phyloP scores from a whole-genome alignment of 208 protist species.

The Trichomonas gallinae region DNA sequence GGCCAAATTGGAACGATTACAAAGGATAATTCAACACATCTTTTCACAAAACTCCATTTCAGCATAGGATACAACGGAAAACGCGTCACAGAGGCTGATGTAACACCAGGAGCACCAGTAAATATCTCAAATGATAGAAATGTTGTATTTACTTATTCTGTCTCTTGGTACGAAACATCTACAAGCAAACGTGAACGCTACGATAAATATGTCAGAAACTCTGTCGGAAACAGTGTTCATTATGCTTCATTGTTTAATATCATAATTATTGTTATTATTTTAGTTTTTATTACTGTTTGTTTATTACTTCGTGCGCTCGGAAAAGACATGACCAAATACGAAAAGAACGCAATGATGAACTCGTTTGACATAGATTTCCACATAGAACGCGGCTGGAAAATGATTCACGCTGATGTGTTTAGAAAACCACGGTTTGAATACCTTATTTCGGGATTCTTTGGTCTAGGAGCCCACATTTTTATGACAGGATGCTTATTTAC shows the following conservation, averaged over 20 bases:
- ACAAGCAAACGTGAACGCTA: neutral
- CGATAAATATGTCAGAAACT: neutral
- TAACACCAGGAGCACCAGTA: neutral
- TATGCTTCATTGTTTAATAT: neutral
- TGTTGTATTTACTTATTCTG: neutral
- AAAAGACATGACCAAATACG: neutral
- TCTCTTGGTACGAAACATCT: neutral
- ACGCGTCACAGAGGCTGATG: neutral
- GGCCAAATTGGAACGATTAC: neutral
- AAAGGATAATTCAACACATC: neutral
- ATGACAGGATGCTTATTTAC: neutral
- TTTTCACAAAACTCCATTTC: neutral
- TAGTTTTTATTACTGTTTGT: neutral
- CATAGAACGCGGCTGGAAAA: constrained; percentile 41
- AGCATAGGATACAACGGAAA: neutral
- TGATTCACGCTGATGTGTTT: constrained; percentile 45
- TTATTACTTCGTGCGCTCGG: neutral
- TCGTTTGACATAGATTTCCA: neutral
- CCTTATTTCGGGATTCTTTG: neutral
- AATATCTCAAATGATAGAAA: neutral
- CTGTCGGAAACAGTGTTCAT: neutral
- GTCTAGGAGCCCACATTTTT: neutral
- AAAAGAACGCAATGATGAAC: neutral
- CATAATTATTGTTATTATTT: neutral
- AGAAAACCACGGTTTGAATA: constrained; percentile 24